Base-by-base conservation (phyloP, 805 yeast genomes). In the Candida loeiensis region DNA sequence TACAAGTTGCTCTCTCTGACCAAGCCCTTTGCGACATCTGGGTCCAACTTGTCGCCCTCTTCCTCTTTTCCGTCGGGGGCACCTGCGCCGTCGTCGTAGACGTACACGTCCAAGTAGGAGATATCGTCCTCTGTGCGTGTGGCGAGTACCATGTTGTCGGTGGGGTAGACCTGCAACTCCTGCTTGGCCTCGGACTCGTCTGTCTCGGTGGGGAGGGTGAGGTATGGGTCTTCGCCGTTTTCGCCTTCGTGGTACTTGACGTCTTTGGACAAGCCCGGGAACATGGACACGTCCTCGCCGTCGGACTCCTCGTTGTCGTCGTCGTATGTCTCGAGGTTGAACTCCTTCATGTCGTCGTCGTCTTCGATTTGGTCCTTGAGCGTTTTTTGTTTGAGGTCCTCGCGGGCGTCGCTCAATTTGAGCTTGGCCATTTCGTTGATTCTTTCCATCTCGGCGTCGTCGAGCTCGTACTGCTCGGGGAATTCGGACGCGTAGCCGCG, bases 101-200 rank as follows among this genome's bases (percentile, higher is more conserved):
- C 85, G 55, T 91, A 91, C 3, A 91, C 95, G 55, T 93, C 98
- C 55, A 93, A 70, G 56, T 83, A 85, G 5, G 96, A 88, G 34
- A 93, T 73, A 36, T 91, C 97, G 61, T 93, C 99, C 58, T 93
- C 98, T 3, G 99, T 93, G 69, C 96, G 82, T 1, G 97, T 82
- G 6, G 96, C 89, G 49, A 93, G 73, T 21, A 93, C 76, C 68
- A 93, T 65, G 58, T 88, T 93, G 62, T 93, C 99, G 1, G 93
- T 82, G 34, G 95, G 91, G 53, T 84, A 81, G 29, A 93, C 80
- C 57, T 86, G 96, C 53, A 81, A 69, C 59, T 91, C 97, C 47
- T 80, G 76, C 53, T 82, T 82, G 47, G 87, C 96, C 60, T 89
- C 95, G 33, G 75, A 74, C 3, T 58, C 56, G 11, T 88, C 96